Evolutionary conservation across 257 asterid species (phyloP), one percentile per base, ranked within the genome.

Genomic region (Solanum chiquidenum): DNA sequence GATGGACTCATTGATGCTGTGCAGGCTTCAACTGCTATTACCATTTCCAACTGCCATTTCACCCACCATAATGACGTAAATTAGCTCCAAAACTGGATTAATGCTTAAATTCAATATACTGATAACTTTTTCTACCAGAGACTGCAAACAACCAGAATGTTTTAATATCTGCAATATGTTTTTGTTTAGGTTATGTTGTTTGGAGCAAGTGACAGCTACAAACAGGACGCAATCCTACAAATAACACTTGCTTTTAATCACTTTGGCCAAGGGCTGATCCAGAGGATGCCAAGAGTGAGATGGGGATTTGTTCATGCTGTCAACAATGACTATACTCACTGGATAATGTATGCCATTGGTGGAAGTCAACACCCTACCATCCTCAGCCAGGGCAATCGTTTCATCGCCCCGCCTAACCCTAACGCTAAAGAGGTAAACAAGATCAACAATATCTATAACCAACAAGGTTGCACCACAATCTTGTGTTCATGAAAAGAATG

Each of bases 381-480:
- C 55, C 92, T 91, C 66, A 89, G 92, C 90, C 90, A 91, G 80
- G 90, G 91, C 35, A 89, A 91, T 12, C 92, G 91, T 21, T 91
- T 87, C 77, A 88, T 86, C 2, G 98, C 96, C 58, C 95, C 98
- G 1, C 73, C 92, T 12, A 60, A 94, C 69, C 86, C 83, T 21
- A 40, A 18, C 2, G 94, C 98, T 89, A 95, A 94, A 89, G 96
- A 95, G 94, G 96, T 92, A 91, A 64, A 7, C 20, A 9, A 34
- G 25, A 23, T 40, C 4, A 27, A 87, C 18, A 20, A 77, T 42
- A 42, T 14, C n/a, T 20, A 31, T 58, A 46, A 40, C 16, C 77
- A 40, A 89, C 27, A 40, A 71, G 55, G 40, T 18, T 38, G 21
- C 40, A 83, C 9, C 49, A 4, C 55, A 69, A 38, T 62, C 68